phyloP scores from a whole-genome alignment of 1,284 basidiomycete species.

The Sporisorium iseilematis-ciliati region DNA sequence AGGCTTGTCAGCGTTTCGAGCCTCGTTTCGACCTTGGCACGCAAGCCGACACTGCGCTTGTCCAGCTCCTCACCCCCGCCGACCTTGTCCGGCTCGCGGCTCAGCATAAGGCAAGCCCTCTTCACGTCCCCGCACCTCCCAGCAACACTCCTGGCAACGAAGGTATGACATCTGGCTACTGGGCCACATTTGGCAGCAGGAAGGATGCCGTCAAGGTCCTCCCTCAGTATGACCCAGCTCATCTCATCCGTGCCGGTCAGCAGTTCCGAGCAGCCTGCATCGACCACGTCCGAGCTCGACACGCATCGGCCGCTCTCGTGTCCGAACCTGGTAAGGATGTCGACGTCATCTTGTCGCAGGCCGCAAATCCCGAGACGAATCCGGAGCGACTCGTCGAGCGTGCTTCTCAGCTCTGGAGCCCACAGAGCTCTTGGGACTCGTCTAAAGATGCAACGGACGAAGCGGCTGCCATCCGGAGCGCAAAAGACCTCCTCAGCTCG shows the following conservation, averaged over 20 bases:
- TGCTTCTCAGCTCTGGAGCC: neutral
- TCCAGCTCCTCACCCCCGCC: conserved; percentile 4
- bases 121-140: conserved; percentile 16
- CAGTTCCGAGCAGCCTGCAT: conserved; percentile 26
- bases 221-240: conserved; percentile 19
- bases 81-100: conserved; percentile 13
- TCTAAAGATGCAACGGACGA: neutral
- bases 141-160: neutral
- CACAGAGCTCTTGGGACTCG: neutral
- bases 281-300: conserved; percentile 9
- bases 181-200: conserved; percentile 1
- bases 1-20: conserved; percentile 32
- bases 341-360: conserved; percentile 22
- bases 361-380: conserved; percentile 35
- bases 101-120: conserved; percentile 10
- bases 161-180: neutral
- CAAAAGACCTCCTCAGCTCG: conserved; percentile 31
- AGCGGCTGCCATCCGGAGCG: conserved; percentile 9
- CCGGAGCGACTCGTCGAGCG: conserved; percentile 15
- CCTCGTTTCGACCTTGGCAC: conserved; percentile 14
- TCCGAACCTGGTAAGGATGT: conserved; percentile 10
- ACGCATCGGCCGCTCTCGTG: neutral
- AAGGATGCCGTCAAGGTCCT: neutral
- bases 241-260: conserved; percentile 22
- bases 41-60: conserved; percentile 25